Base-by-base conservation (phyloP, 495 filamentous ascomycete species). In the Xylaria scruposa region DNA sequence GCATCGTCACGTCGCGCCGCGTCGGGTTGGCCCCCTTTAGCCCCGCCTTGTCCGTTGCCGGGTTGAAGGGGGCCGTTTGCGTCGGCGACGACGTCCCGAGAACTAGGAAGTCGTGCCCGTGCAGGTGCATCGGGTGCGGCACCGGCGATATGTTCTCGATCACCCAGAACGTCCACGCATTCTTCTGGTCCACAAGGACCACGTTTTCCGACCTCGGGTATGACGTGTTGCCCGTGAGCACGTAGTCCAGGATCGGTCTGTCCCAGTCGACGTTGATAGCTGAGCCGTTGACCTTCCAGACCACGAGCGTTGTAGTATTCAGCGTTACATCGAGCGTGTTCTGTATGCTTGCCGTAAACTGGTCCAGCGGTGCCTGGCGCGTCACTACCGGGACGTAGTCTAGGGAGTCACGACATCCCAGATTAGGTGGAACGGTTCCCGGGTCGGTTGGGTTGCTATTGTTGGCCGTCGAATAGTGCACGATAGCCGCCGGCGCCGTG, bases 71-170 rank as follows among this genome's bases (percentile, higher is more conserved):
- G 71, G 66, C 85, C 68, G 36, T 78, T 9, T 61, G 51, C 8
- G 49, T 44, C 67, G 68, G 59, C 24, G 80, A 56, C n/a, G 81
- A 86, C 83, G 63, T 81, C 31, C 85, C 82, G 24, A 91, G 78
- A 42, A 91, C 79, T 54, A 82, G 77, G 81, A 91, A 92, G 74
- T 91, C 84, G 77, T 91, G 85, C 4, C 88, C 88, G 74, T 88
- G 85, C 3, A 90, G 79, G 70, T 89, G 85, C 67, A 89, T 85
- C 26, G 87, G 87, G 47, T 85, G 89, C 46, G 56, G 54, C 2
- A 78, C 71, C 33, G 38, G 13, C 61, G 91, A 89, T 65, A 86
- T 82, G 73, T 86, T 85, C 75, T 85, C 79, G 56, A 89, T 81
- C 6, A 88, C 75, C 80, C 86, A 84, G 78, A 85, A 88, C 8